phyloP scores from a whole-genome alignment of 371 early-diverging fungal genomes.

The Smittium culicis region DNA sequence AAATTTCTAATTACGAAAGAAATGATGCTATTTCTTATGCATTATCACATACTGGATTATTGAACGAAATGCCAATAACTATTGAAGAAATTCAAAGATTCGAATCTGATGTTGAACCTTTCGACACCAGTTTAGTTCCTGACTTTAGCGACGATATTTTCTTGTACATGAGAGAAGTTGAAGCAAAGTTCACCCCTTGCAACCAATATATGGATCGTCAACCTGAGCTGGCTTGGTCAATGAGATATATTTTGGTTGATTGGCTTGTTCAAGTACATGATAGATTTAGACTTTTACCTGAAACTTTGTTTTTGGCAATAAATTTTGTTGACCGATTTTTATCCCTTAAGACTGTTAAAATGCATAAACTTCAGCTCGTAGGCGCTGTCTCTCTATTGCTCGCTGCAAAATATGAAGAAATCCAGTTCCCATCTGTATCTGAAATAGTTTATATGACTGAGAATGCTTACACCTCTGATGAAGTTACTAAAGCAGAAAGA shows the following conservation, averaged over 20 bases:
- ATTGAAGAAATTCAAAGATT: slow-evolving; percentile 24
- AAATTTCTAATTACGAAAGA: slow-evolving; percentile 11
- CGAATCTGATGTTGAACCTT: slow-evolving; percentile 26
- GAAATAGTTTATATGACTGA: too few relatives aligned
- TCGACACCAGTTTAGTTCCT: slow-evolving; percentile 45
- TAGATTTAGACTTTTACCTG: too few relatives aligned
- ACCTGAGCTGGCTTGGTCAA: slow-evolving; percentile 73
- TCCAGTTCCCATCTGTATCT: too few relatives aligned
- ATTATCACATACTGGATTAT: slow-evolving; percentile 21
- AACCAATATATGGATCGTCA: slow-evolving; percentile 67
- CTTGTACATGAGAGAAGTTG: slow-evolving; percentile 60
- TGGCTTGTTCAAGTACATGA: slow-evolving; percentile 89
- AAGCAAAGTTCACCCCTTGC: slow-evolving; percentile 54
- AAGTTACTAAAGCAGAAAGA: slow-evolving; percentile 76
- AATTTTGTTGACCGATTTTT: slow-evolving; percentile 97
- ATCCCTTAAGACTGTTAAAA: slow-evolving; percentile 62
- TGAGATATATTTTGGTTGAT: slow-evolving; percentile 79
- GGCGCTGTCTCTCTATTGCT: slow-evolving; percentile 88
- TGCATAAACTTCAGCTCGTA: slow-evolving; percentile 88
- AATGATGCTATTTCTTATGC: too few relatives aligned
- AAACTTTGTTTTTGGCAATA: slow-evolving; percentile 88
- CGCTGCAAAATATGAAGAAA: too few relatives aligned
- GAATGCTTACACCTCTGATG: too few relatives aligned
- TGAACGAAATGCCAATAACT: slow-evolving; percentile 21
- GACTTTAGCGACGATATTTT: slow-evolving; percentile 87